phyloP scores from a whole-genome alignment of 495 filamentous ascomycete genomes.

The Daldinia bambusicola region DNA sequence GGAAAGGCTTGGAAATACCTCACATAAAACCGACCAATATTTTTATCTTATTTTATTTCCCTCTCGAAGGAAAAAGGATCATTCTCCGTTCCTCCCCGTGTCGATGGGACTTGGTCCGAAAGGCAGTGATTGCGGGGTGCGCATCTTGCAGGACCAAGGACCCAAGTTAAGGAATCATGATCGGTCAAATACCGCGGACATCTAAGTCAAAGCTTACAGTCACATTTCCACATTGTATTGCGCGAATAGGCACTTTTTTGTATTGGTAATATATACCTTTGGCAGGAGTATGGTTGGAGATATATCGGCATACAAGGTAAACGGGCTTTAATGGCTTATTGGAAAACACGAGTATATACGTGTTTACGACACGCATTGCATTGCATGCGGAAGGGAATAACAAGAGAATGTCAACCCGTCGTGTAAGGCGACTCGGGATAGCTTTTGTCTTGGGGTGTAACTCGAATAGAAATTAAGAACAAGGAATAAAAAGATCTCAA shows the following conservation, averaged over 20 bases:
- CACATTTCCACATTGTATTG: slow-evolving; percentile 10
- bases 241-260: neutral
- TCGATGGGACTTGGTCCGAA: slow-evolving; percentile 11
- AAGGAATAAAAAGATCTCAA: neutral
- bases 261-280: too few species aligned
- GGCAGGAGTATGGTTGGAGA: neutral
- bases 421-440: slow-evolving; percentile 11
- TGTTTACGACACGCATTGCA: neutral
- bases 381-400: slow-evolving; percentile 11
- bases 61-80: neutral
- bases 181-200: slow-evolving; percentile 17
- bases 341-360: neutral
- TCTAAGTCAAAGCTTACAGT: neutral
- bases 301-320: neutral
- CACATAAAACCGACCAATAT: slow-evolving; percentile 2
- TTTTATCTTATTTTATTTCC: neutral
- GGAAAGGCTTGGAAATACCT: slow-evolving; percentile 14
- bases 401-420: neutral
- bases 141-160: slow-evolving; percentile 12
- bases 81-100: neutral
- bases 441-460: slow-evolving; percentile 6
- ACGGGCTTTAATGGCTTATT: slow-evolving; percentile 10
- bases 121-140: slow-evolving; percentile 21
- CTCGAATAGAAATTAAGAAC: slow-evolving; percentile 13
- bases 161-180: neutral